A percentile compares a stretch with the other conserved stretches of the same genome.
phyloP scores from a whole-genome alignment of 2,329 filamentous ascomycete genomes.

The Rugonectria rugulosa region DNA sequence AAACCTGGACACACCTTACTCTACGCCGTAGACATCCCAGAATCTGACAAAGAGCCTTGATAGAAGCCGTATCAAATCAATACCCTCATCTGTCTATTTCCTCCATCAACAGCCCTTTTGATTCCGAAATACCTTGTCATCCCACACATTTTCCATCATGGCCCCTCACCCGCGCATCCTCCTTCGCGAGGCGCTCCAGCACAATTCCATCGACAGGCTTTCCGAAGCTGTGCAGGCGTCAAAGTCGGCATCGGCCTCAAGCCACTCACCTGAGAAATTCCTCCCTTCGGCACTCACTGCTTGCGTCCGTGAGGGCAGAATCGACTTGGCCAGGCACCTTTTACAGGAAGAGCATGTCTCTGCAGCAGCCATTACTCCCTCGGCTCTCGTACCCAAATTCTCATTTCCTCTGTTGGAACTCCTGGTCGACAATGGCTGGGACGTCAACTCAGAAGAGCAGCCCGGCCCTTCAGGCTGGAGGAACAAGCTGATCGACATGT shows the following conservation, averaged over 20 bases:
- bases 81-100: neutral
- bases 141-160: too few species aligned
- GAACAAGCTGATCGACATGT: conserved; percentile 13
- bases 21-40: too few species aligned
- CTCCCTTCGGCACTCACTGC: neutral
- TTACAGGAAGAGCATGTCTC: neutral
- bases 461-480: neutral
- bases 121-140: neutral
- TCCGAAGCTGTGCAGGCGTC: neutral
- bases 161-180: neutral
- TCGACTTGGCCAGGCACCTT: conserved; percentile 4
- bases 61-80: too few species aligned
- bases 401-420: conserved; percentile 10
- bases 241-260: neutral
- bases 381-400: neutral
- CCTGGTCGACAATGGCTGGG: conserved; percentile 15
- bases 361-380: neutral
- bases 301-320: neutral
- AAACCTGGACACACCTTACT: too few species aligned
- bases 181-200: neutral
- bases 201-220: neutral
- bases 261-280: neutral
- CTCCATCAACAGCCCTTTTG: neutral
- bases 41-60: too few species aligned
- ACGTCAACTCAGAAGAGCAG: conserved; percentile 9